These are phyloP conservation scores for Striga asiatica DNA, from an alignment of 257 asterid genomes.

Conservation along the genomic window DNA sequence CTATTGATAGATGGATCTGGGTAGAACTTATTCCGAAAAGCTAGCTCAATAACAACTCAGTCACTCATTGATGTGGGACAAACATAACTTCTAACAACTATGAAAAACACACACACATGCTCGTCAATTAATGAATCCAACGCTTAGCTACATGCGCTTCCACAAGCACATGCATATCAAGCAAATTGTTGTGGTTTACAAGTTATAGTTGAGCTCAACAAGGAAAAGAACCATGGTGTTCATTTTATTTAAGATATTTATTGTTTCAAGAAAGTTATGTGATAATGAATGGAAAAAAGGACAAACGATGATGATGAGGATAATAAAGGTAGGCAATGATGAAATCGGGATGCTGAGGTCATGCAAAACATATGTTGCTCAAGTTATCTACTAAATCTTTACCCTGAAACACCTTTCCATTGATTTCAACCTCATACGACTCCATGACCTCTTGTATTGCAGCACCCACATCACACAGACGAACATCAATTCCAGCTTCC, in stretches of 20 bases:
- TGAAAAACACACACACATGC: too few species aligned
- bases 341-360: not conserved
- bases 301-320: too few species aligned
- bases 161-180: too few species aligned
- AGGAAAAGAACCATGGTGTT: not conserved
- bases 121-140: too few species aligned
- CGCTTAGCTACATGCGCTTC: too few species aligned
- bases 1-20: too few species aligned
- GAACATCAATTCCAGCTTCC: constrained; percentile 98
- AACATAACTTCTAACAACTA: too few species aligned
- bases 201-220: not conserved
- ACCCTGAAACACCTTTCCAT: constrained; percentile 92
- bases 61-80: too few species aligned
- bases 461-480: constrained; percentile 95
- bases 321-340: constrained; percentile 2
- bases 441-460: constrained; percentile 99
- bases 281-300: too few species aligned
- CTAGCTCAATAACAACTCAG: too few species aligned
- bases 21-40: not conserved
- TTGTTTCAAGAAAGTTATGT: too few species aligned
- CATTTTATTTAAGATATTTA: not conserved
- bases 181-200: too few species aligned
- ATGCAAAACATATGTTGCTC: constrained; percentile 1
- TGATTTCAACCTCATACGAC: constrained; percentile 95
- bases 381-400: constrained; percentile 9